Evolutionary conservation across 1,139 yeast genomes (phyloP).

Genomic region (Pichia sp.): DNA sequence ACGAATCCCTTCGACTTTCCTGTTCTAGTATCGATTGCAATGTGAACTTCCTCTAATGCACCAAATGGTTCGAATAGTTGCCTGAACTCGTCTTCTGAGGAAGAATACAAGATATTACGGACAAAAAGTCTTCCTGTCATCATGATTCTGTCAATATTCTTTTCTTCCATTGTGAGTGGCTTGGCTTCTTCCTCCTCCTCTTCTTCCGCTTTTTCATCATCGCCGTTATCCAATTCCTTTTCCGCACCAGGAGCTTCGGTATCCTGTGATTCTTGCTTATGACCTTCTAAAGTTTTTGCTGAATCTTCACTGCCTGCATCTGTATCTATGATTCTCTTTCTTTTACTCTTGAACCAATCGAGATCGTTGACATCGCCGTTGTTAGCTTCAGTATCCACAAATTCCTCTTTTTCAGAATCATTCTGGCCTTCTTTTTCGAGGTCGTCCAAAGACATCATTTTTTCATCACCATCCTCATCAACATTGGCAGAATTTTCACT

Average conservation of each 20-base stretch:
- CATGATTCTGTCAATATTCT: slow-evolving; percentile 43
- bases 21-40: slow-evolving; percentile 85
- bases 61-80: slow-evolving; percentile 54
- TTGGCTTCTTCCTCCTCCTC: slow-evolving; percentile 15
- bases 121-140: slow-evolving; percentile 80
- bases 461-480: slow-evolving; percentile 42
- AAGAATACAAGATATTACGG: slow-evolving; percentile 75
- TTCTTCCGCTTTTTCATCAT: slow-evolving; percentile 7
- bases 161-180: slow-evolving; percentile 37
- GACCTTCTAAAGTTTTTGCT: too few species aligned
- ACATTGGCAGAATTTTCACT: slow-evolving; percentile 1
- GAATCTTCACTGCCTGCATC: slow-evolving; percentile 23
- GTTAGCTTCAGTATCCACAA: slow-evolving; percentile 17
- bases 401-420: slow-evolving; percentile 27
- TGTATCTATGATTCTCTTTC: slow-evolving; percentile 53
- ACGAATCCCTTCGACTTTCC: slow-evolving; percentile 94
- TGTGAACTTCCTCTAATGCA: slow-evolving; percentile 68
- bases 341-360: slow-evolving; percentile 80
- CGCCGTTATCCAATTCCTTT: slow-evolving; percentile 11
- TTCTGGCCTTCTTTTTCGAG: slow-evolving; percentile 36
- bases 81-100: slow-evolving; percentile 73
- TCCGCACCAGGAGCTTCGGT: slow-evolving; percentile 14
- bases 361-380: slow-evolving; percentile 53
- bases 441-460: not conserved
- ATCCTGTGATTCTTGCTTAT: slow-evolving; percentile 6